Base-by-base conservation (phyloP, 1,284 basidiomycete genomes). In the Microbotryum intermedium region DNA sequence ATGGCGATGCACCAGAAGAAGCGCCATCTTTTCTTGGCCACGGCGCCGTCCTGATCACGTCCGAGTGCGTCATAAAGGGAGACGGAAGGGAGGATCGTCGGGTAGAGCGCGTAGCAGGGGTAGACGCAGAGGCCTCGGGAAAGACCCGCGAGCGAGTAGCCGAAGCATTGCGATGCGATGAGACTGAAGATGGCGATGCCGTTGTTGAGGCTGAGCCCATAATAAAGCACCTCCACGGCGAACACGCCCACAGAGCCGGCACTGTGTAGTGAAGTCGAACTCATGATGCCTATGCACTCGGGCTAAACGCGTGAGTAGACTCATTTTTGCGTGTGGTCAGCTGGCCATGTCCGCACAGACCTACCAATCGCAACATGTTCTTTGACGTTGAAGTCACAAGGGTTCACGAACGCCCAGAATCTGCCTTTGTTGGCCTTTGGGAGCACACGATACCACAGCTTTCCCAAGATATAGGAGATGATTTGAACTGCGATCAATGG, bases 241-340 rank as follows among this genome's bases (percentile, higher is more conserved):
- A 86, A 79, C 42, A 87, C 78, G 58, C 83, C 81, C 50, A 84
- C 84, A 1, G 80, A 84, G 46, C 84, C 78, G 0, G 85, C 84
- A 0, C 82, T 81, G 6, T 79, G 79, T 2, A 82, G 79, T 0
- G 84, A 83, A 5, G 85, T 83, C 42, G 82, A 82, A 2, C 84
- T 72, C 82, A 86, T 84, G 66, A 86, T 84, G 6, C 67, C 56
- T 39, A 16, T 39, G 34, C 34, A 18, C 11, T n/a, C n/a, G n/a
- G n/a, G n/a, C n/a, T n/a, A n/a, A n/a, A n/a, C n/a, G n/a, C n/a
- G n/a, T n/a, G n/a, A n/a, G n/a, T n/a, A n/a, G n/a, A n/a, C n/a
- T n/a, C n/a, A n/a, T n/a, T n/a, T n/a, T n/a, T 39, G 18, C 34
- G 13, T 16, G 34, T 16, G 34, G 18, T 39, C 34, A 39, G 34